Percentiles rank a stretch among this genome's conserved stretches.
Evolutionary conservation across 1,284 basidiomycete species (phyloP).

Genomic region (Microbotryomycetes sp.): DNA sequence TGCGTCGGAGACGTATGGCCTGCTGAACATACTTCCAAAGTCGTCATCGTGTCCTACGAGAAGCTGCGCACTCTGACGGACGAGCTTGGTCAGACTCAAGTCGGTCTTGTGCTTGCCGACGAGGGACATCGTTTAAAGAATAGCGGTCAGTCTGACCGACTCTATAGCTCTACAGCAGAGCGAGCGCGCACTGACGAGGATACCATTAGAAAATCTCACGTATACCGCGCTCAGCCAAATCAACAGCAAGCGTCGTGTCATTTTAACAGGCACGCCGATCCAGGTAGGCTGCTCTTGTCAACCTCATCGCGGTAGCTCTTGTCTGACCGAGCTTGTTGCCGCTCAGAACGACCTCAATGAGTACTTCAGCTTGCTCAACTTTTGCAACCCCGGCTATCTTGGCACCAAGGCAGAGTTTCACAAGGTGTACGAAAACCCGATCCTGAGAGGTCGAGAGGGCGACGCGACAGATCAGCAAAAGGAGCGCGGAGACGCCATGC

Average conservation of each 20-base stretch:
- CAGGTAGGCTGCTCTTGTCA: slow-evolving; percentile 45
- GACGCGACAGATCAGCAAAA: slow-evolving; percentile 78
- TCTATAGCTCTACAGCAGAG: too few relatives aligned
- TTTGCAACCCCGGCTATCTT: slow-evolving; percentile 93
- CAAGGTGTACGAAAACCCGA: slow-evolving; percentile 92
- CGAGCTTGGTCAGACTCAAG: slow-evolving; percentile 67
- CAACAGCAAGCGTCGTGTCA: slow-evolving; percentile 88
- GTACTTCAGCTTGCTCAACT: slow-evolving; percentile 92
- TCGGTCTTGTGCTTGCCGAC: slow-evolving; percentile 88
- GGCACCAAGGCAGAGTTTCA: slow-evolving; percentile 88
- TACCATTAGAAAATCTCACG: slow-evolving; percentile 51
- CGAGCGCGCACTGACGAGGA: too few relatives aligned
- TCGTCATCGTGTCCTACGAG: slow-evolving; percentile 99
- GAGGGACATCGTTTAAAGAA: slow-evolving; percentile 98
- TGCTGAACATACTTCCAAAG: slow-evolving; percentile 44
- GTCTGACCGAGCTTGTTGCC: too few relatives aligned
- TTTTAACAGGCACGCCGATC: slow-evolving; percentile 93
- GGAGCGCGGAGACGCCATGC: slow-evolving; percentile 75
- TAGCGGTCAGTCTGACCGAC: slow-evolving; percentile 53
- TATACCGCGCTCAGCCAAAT: slow-evolving; percentile 79
- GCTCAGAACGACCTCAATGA: slow-evolving; percentile 90
- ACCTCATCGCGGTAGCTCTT: background rate
- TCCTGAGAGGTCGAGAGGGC: slow-evolving; percentile 87
- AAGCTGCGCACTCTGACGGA: slow-evolving; percentile 75
- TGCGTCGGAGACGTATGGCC: background rate